Percentiles rank a stretch among this genome's conserved stretches.
phyloP scores from a whole-genome alignment of 768 basidiomycete genomes.

The Lactarius sp. region DNA sequence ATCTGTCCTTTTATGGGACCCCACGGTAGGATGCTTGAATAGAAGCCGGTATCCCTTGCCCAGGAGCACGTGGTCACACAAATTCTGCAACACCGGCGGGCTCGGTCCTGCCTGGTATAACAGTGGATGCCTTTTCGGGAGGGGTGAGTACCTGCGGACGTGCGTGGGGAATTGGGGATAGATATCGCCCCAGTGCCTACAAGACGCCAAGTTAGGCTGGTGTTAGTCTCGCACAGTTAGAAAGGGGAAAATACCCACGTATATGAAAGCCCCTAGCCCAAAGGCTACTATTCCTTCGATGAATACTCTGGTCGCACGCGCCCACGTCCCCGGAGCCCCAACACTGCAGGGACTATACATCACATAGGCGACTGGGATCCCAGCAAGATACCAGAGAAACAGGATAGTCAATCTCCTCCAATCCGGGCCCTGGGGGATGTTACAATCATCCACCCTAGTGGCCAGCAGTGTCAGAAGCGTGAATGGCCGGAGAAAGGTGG shows the following conservation, averaged over 20 bases:
- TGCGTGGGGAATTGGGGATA: neutral
- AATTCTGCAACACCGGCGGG: neutral
- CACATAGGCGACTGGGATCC: neutral
- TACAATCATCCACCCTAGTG: neutral
- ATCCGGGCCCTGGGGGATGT: slow-evolving; percentile 2
- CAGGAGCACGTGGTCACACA: neutral
- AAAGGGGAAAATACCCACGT: neutral
- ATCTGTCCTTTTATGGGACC: no score
- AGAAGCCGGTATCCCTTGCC: no score
- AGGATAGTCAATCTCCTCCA: slow-evolving; percentile 6
- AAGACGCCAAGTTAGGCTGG: neutral
- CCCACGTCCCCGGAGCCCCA: slow-evolving; percentile 16
- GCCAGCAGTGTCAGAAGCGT: neutral
- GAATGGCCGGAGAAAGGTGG: neutral
- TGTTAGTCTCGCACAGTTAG: neutral
- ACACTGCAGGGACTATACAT: neutral
- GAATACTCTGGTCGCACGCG: slow-evolving; percentile 6
- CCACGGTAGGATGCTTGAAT: no score
- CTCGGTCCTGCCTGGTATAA: neutral
- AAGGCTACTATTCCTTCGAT: slow-evolving; percentile 18
- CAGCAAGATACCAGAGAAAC: slow-evolving; percentile 12
- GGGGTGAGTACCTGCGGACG: neutral
- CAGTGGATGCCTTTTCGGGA: slow-evolving; percentile 3
- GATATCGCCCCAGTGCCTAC: slow-evolving; percentile 11
- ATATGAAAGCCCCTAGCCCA: slow-evolving; percentile 5